Evolutionary conservation across 805 yeast species (phyloP), one percentile per base, ranked within the genome.

Genomic region (Suhomyces canberraensis): DNA sequence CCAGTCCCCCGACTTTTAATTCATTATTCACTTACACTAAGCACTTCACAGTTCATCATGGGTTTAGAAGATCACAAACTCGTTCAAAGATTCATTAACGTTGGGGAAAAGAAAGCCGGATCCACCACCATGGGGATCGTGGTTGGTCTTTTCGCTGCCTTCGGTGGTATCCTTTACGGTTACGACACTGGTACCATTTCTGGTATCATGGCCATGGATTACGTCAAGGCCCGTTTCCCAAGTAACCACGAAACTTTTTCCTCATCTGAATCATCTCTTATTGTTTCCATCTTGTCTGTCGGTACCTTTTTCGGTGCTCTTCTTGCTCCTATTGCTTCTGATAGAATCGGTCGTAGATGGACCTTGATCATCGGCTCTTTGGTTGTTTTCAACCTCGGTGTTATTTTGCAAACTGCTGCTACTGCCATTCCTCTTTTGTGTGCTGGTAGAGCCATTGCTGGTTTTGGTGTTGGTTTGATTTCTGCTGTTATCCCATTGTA

Each of bases 41-140:
- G n/a, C n/a, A n/a, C n/a, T n/a, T n/a, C n/a, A n/a, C n/a, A n/a
- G n/a, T 25, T 29, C 21, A 31, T 14, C 5, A 65, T 65, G 71
- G 69, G 69, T 47, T 57, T 65, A 46, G 69, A 64, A 58, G 61
- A 63, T 47, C 57, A 48, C 46, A 44, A 47, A 29, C 39, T 63
- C 26, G 40, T 60, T 29, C 54, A 51, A 46, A 61, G 46, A 39
- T 67, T 51, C 48, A 56, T 70, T 50, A 66, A 71, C 31, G 60
- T 67, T 16, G 76, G 73, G 26, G 73, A 71, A 31, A 72, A 69
- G 52, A 63, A 60, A 37, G 71, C 72, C 35, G 79, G 71, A 13
- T 64, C 69, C 37, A 55, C 69, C 46, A 32, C 58, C 29, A 64
- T 64, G 68, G 66, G 66, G 32, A 61, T 64, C 51, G 46, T 60